Base-by-base conservation (phyloP, 306 rosid species). In the Alnus glutinosa region DNA sequence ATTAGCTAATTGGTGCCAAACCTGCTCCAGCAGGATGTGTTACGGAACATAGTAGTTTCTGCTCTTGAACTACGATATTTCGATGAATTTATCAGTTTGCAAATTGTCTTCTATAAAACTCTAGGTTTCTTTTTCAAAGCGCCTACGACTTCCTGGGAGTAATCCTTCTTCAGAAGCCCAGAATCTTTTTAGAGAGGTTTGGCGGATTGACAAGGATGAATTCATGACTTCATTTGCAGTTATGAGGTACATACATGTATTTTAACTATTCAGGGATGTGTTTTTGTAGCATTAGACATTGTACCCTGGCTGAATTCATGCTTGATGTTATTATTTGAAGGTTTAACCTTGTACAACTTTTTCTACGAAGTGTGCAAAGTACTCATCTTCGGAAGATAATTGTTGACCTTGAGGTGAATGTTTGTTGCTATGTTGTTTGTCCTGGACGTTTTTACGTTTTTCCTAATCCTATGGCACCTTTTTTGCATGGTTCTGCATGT, bases 161-260 rank as follows among this genome's bases (percentile, higher is more conserved):
- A 75, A 59, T 62, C 10, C 74, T 73, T 79, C 87, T 79, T 87
- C 97, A 75, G 85, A 86, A 47, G 78, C 82, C 50, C 79, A 78
- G 57, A 92, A 89, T 84, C 95, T 94, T 79, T 75, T 75, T 82
- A 78, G 74, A 84, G 91, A 87, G 83, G 93, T 92, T 69, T 92
- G 97, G 97, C 87, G 92, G 83, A 82, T 94, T 78, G 93, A 91
- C 87, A 94, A 92, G 85, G 95, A 94, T 80, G 97, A 89, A 85
- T 50, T 71, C 67, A 83, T 89, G 86, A 82, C 97, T 70, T 91
- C 93, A 16, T 94, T 89, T 92, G 91, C 97, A 54, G 67, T 85
- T 57, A 94, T 94, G 97, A 91, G 98, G 98, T 90, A 79, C 68
- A 83, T 79, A 64, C 75, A 70, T 70, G 76, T 54, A 70, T 62